Percentiles rank a stretch among this genome's conserved stretches.
Conservation (phyloP, 768 basidiomycete genomes). For the Leccinum subtestaceum region DNA sequence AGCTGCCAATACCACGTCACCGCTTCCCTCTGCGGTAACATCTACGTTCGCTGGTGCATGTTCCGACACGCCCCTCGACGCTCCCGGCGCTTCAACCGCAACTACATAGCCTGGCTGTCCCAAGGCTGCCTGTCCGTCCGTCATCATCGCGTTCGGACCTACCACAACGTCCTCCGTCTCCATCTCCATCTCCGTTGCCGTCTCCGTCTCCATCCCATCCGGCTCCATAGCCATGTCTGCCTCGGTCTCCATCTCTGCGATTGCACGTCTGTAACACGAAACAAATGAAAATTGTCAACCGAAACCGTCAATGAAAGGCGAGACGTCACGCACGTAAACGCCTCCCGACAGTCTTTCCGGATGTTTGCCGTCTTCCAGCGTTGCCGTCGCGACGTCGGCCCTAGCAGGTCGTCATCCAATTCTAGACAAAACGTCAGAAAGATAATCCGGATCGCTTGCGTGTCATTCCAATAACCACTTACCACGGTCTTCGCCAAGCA, state of each 20-base stretch:
- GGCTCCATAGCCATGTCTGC: slow-evolving; percentile 15
- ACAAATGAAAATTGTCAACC: neutral
- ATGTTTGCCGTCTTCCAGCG: slow-evolving; percentile 55
- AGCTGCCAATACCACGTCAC: neutral
- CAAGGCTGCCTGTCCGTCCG: neutral
- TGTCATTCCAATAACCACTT: slow-evolving; percentile 20
- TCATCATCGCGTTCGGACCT: neutral
- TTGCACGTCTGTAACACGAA: slow-evolving; percentile 35
- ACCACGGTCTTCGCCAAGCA: slow-evolving; percentile 73
- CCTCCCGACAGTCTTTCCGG: slow-evolving; percentile 55
- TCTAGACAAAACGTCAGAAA: slow-evolving; percentile 36
- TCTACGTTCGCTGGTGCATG: neutral
- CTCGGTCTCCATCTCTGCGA: slow-evolving; percentile 47
- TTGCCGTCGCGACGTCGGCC: slow-evolving; percentile 48
- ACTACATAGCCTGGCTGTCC: neutral
- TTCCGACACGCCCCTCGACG: neutral
- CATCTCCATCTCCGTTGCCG: neutral
- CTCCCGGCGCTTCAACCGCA: neutral
- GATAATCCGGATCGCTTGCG: neutral
- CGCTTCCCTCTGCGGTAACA: neutral
- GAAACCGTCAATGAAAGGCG: neutral
- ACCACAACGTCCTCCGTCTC: neutral
- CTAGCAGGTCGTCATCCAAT: slow-evolving; percentile 62
- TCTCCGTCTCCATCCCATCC: slow-evolving; percentile 4
- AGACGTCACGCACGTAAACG: slow-evolving; percentile 52